Conservation (phyloP, 345 rosid genomes). For the Citrus hindsii region DNA sequence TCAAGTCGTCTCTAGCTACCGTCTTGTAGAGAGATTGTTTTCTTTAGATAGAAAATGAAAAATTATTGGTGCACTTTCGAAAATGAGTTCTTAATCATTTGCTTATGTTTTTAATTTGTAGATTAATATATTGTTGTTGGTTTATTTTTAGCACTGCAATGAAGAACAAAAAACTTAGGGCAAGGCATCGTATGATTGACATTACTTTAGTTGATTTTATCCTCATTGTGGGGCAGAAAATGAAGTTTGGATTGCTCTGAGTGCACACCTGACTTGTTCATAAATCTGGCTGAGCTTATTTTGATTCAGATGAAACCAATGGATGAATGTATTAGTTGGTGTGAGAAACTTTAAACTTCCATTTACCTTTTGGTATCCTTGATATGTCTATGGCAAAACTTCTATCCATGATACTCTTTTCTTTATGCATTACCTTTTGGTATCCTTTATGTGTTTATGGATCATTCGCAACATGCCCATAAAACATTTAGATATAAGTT, state of each 20-base stretch:
- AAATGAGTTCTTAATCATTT: not conserved
- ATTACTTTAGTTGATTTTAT: not conserved
- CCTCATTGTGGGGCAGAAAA: not conserved
- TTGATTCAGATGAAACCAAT: not conserved
- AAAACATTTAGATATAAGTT: slow-evolving; percentile 7
- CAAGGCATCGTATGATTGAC: not conserved
- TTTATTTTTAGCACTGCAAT: not conserved
- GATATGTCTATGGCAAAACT: not conserved
- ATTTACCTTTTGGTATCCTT: not conserved
- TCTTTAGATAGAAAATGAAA: slow-evolving; percentile 8
- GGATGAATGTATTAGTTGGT: not conserved
- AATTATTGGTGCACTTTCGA: not conserved
- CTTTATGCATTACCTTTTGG: not conserved
- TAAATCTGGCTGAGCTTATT: not conserved
- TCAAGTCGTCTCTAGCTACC: not conserved
- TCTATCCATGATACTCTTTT: not conserved
- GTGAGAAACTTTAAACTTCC: not conserved
- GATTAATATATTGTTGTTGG: not conserved
- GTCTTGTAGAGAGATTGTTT: not conserved
- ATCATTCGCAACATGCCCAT: not conserved
- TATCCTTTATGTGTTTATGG: not conserved
- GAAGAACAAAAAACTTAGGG: not conserved
- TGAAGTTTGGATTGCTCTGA: not conserved
- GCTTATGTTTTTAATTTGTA: not conserved
- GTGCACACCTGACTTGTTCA: not conserved